phyloP scores from a whole-genome alignment of 805 yeast species.

The Schizosaccharomyces osmophilus region DNA sequence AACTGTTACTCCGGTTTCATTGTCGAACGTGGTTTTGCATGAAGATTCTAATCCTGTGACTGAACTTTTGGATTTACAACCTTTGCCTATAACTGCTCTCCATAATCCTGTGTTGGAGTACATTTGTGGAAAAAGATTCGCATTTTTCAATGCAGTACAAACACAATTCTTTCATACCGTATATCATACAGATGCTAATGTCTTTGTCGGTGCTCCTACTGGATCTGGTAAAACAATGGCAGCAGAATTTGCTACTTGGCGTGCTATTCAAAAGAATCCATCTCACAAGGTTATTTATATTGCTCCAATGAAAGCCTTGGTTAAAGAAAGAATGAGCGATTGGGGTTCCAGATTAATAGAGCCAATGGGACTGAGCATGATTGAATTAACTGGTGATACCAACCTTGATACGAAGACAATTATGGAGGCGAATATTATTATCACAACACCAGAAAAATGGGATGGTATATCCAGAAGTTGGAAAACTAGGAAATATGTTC shows the following conservation, averaged over 20 bases:
- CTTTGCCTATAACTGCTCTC: slow-evolving; percentile 62
- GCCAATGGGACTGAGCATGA: slow-evolving; percentile 27
- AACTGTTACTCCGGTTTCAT: slow-evolving; percentile 48
- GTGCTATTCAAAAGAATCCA: slow-evolving; percentile 66
- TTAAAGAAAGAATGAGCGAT: slow-evolving; percentile 60
- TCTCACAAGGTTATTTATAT: slow-evolving; percentile 39
- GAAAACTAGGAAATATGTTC: slow-evolving; percentile 57
- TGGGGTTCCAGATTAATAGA: slow-evolving; percentile 34
- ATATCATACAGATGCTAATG: slow-evolving; percentile 54
- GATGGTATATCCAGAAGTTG: slow-evolving; percentile 74
- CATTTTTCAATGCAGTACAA: slow-evolving; percentile 93
- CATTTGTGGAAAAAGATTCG: slow-evolving; percentile 43
- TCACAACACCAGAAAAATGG: slow-evolving; percentile 69
- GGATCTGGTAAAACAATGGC: slow-evolving; percentile 97
- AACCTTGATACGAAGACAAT: slow-evolving; percentile 47
- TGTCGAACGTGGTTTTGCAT: slow-evolving; percentile 75
- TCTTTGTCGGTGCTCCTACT: slow-evolving; percentile 90
- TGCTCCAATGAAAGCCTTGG: slow-evolving; percentile 78
- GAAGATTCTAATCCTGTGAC: slow-evolving; percentile 71
- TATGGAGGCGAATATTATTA: slow-evolving; percentile 44
- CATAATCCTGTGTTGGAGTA: slow-evolving; percentile 41
- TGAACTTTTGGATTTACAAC: slow-evolving; percentile 52
- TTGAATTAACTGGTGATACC: slow-evolving; percentile 66
- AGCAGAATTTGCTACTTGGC: slow-evolving; percentile 88
- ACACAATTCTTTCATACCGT: slow-evolving; percentile 85